These are phyloP conservation scores for Pichia deserticola DNA, from an alignment of 805 yeast genomes.

Conservation along the genomic window DNA sequence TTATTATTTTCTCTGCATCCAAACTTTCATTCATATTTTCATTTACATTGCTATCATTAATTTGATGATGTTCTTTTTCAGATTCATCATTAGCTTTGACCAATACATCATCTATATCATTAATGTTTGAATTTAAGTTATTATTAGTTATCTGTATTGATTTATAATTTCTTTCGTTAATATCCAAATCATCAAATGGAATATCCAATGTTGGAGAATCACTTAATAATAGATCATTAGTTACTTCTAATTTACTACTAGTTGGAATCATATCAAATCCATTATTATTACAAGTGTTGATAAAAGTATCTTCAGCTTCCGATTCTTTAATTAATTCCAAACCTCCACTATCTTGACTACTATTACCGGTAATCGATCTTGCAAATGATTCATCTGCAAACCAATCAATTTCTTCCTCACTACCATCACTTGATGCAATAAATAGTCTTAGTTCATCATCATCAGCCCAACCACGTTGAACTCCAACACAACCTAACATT, in stretches of 20 bases:
- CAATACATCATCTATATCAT: too few species aligned
- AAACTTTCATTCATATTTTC: too few species aligned
- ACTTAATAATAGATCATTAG: not conserved
- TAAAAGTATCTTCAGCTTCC: constrained; percentile 5
- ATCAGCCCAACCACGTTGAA: constrained; percentile 18
- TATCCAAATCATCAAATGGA: too few species aligned
- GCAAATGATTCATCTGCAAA: not conserved
- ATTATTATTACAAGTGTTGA: not conserved
- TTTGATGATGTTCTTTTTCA: too few species aligned
- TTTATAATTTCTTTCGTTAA: too few species aligned
- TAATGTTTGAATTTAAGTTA: too few species aligned
- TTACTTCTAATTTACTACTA: not conserved
- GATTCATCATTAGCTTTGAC: too few species aligned
- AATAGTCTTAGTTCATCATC: constrained; percentile 20
- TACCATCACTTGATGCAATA: constrained; percentile 12
- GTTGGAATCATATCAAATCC: not conserved
- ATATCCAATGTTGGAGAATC: not conserved
- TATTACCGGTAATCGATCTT: not conserved
- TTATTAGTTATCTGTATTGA: too few species aligned
- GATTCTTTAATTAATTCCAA: constrained; percentile 10
- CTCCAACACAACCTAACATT: constrained; percentile 10
- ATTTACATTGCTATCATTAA: too few species aligned
- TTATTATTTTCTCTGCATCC: too few species aligned
- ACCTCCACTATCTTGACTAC: constrained; percentile 1
- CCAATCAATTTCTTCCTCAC: constrained; percentile 11